Evolutionary conservation across 1,139 yeast genomes (phyloP).

Genomic region (Yamadazyma pseudoaaseri): DNA sequence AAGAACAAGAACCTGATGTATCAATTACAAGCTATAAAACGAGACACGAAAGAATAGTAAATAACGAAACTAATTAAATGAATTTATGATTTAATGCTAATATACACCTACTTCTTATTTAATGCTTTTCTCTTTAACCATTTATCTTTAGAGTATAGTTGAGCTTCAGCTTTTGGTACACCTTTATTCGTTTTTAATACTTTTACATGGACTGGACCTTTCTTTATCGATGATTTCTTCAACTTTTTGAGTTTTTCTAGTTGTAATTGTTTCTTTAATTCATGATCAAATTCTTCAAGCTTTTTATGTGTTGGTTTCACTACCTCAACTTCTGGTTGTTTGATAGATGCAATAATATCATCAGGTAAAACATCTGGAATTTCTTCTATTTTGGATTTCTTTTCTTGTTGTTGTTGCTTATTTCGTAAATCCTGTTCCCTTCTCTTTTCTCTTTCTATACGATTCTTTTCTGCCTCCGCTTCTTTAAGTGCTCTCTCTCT

Average conservation of each 20-base stretch:
- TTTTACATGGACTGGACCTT: conserved; percentile 58
- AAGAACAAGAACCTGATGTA: conserved; percentile 15
- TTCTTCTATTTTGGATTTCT: conserved; percentile 18
- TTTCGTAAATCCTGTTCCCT: conserved; percentile 46
- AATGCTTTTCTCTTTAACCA: conserved; percentile 63
- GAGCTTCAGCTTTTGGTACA: conserved; percentile 48
- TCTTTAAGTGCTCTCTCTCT: conserved; percentile 31
- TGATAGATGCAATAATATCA: conserved; percentile 33
- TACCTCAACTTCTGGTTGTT: conserved; percentile 11
- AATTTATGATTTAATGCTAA: background rate
- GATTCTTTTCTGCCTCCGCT: conserved; percentile 32
- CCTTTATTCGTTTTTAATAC: conserved; percentile 31
- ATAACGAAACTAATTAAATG: background rate
- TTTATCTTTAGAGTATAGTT: conserved; percentile 45
- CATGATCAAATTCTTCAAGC: conserved; percentile 33
- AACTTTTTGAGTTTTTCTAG: conserved; percentile 43
- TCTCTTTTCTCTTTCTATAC: conserved; percentile 47
- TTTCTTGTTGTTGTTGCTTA: conserved; percentile 48
- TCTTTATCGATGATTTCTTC: conserved; percentile 39
- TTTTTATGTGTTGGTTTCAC: conserved; percentile 32
- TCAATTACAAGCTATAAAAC: conserved; percentile 13
- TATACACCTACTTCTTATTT: conserved; percentile 20
- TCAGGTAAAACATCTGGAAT: conserved; percentile 54
- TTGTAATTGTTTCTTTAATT: conserved; percentile 29
- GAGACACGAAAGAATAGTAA: conserved; percentile 17